Base-by-base conservation (phyloP, 768 basidiomycete genomes). In the Trametes maxima region DNA sequence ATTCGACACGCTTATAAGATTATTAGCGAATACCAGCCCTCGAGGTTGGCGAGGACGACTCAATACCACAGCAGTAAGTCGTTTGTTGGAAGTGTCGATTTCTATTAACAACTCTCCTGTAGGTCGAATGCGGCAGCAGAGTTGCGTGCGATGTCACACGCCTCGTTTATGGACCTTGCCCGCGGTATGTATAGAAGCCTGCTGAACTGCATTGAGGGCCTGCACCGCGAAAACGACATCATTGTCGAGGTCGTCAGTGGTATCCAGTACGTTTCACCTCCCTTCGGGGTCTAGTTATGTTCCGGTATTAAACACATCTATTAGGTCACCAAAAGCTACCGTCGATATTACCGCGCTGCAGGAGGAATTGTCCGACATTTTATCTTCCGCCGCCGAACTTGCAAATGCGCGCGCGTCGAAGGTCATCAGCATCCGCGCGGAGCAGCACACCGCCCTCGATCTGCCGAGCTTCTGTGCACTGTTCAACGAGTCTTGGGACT, bases 401-500 rank as follows among this genome's bases (percentile, higher is more conserved):
- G 87, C 92, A 10, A 94, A 97, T 72, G 84, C 87, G 10, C 84
- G 92, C 25, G 85, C 85, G 1, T 89, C 94, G 19, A 90, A 89
- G 71, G 80, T 95, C n/a, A 75, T 98, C 42, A 78, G 83, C 43
- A 77, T 85, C 7, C 85, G 96, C 28, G 80, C 88, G 14, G 93
- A 96, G 63, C 86, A 89, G 64, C 92, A 96, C 72, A 81, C 90
- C 0, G 76, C 81, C 13, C 81, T 98, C 22, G 79, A 85, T 22
- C 75, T 98, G 36, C 75, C 80, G 3, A 85, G 88, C 46, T 98
- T 98, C 76, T 77, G 92, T 36, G 81, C 79, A 12, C 79, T 98
- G 59, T 96, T 95, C 79, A 87, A 89, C 56, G 82, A 85, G 66
- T 87, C 90, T 1, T 98, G 96, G 96, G 75, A 81, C 24, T 98